Evolutionary conservation across 176 grass and related monocot species (phyloP), one percentile per base, ranked within the genome.

Genomic region (Canna indica): DNA sequence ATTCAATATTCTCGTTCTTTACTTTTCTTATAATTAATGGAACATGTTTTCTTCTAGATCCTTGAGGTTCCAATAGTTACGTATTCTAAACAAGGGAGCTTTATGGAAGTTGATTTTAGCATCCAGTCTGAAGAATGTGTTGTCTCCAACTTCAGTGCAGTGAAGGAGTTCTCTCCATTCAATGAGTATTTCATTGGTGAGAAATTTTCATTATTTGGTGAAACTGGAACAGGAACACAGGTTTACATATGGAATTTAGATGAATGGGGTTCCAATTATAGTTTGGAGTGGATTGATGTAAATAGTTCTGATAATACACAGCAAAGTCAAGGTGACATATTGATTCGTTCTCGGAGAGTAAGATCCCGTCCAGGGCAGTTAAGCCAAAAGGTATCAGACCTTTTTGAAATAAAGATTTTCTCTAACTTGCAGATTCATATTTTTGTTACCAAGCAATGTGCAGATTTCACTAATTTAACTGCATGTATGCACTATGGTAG

Each of bases 241-340:
- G 83, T 95, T 44, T 95, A 86, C 45, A 88, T 95, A 69, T 95
- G 91, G 91, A 90, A 95, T 87, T 81, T 95, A 73, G 87, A 95
- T 75, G 85, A 65, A 80, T 91, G 91, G 91, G 91, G 91, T 59
- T 72, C 76, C 53, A 36, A 95, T 68, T 88, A 79, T 47, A 88
- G 74, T 68, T 70, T 95, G 72, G 87, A 91, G 30, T 95, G 91
- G 91, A 74, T 65, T 76, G 78, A 82, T 53, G 84, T 74, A 36
- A 89, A 71, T 35, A 25, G 35, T 59, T 67, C 63, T 65, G 52
- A 67, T 75, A 77, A 80, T 75, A 59, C 69, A 27, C 67, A 58
- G 29, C 60, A 47, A 67, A 70, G 64, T 48, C 30, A 59, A 71
- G 75, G 85, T 36, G 91, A 95, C 60, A 95, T 95, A 79, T 71